Conservation (phyloP, 257 asterid genomes). For the Salvia rosmarinus region DNA sequence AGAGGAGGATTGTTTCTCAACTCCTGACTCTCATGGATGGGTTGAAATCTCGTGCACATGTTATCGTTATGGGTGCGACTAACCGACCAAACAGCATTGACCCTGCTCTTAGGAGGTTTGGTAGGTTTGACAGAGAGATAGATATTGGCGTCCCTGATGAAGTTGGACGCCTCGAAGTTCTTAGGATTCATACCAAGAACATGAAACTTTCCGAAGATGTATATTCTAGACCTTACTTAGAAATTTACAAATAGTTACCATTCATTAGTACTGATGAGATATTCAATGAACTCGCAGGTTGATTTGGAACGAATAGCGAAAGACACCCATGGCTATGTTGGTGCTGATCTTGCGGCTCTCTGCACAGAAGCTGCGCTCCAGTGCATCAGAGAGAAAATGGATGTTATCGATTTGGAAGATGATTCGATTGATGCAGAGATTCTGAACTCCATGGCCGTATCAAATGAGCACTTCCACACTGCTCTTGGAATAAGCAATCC, state of each 20-base stretch:
- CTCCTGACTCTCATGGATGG: slow-evolving; percentile 70
- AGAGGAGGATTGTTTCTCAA: slow-evolving; percentile 69
- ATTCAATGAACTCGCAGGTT: slow-evolving; percentile 42
- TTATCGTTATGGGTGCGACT: slow-evolving; percentile 37
- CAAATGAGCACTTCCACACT: slow-evolving; percentile 66
- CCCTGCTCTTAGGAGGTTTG: slow-evolving; percentile 39
- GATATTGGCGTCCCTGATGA: slow-evolving; percentile 56
- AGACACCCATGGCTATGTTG: slow-evolving; percentile 68
- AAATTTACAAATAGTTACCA: slow-evolving; percentile 4
- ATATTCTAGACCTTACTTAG: slow-evolving; percentile 12
- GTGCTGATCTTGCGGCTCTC: slow-evolving; percentile 75
- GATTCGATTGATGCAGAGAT: slow-evolving; percentile 67
- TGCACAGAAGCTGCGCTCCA: slow-evolving; percentile 75
- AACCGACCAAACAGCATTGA: slow-evolving; percentile 38
- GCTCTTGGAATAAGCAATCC: slow-evolving; percentile 75
- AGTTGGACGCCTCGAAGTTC: slow-evolving; percentile 66
- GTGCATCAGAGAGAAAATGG: slow-evolving; percentile 73
- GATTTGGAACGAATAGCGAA: slow-evolving; percentile 58
- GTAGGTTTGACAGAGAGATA: slow-evolving; percentile 37
- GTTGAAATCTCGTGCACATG: slow-evolving; percentile 53
- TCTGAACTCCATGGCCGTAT: slow-evolving; percentile 62
- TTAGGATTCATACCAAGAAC: slow-evolving; percentile 60
- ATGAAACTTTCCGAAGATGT: slow-evolving; percentile 63
- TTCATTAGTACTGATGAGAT: background rate
- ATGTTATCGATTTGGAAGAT: slow-evolving; percentile 65